Evolutionary conservation across 495 filamentous ascomycete species (phyloP).

Genomic region (Penicillium silybi): DNA sequence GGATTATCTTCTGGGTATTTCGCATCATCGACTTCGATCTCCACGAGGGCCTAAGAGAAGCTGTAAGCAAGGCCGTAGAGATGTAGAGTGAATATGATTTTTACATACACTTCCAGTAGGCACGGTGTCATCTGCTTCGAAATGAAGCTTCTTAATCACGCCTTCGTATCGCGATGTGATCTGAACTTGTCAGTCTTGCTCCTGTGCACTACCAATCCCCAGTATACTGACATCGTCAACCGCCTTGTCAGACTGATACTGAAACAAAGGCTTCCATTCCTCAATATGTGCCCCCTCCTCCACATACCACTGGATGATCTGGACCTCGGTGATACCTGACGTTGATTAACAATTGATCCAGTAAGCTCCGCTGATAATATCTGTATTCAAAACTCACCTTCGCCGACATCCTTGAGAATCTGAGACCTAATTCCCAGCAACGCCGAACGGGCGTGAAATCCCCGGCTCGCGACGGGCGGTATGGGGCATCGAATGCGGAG

Average conservation of each 20-base stretch:
- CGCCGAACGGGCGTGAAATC: constrained; percentile 59
- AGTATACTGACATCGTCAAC: constrained; percentile 70
- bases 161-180: constrained; percentile 95
- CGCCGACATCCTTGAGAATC: constrained; percentile 90
- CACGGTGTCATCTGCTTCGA: constrained; percentile 93
- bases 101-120: constrained; percentile 70
- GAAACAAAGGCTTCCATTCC: constrained; percentile 96
- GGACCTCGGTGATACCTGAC: constrained; percentile 91
- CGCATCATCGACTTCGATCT: constrained; percentile 56
- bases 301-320: constrained; percentile 99
- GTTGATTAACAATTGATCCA: constrained; percentile 5
- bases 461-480: constrained; percentile 26
- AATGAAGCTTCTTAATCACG: constrained; percentile 93
- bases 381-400: constrained; percentile 56
- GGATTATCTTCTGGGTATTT: constrained; percentile 54
- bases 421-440: constrained; percentile 75
- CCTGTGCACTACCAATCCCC: background rate
- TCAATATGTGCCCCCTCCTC: constrained; percentile 93
- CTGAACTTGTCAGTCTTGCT: constrained; percentile 31
- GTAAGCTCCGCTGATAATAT: background rate
- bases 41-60: constrained; percentile 42
- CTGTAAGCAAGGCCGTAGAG: constrained; percentile 4
- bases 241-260: constrained; percentile 97
- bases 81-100: background rate
- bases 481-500: constrained; percentile 28